Base-by-base conservation (phyloP, 495 filamentous ascomycete genomes). In the Bryoglossum gracile region DNA sequence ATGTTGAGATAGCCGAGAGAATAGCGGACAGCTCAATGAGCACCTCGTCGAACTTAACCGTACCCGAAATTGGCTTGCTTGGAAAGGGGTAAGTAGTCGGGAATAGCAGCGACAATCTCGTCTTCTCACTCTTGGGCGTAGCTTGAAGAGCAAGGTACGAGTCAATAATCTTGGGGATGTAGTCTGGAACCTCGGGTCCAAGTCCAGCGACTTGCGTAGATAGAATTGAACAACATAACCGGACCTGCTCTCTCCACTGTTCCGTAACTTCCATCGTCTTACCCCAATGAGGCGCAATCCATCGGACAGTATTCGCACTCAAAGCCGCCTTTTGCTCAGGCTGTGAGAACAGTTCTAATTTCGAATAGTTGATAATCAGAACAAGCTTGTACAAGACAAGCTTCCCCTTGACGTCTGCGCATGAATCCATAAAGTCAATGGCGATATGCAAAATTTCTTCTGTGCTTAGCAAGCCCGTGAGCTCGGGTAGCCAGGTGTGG, bases 221-320 rank as follows among this genome's bases (percentile, higher is more conserved):
- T 16, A 97, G 77, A 39, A 97, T 86, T 1, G 91, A 88, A 62
- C 87, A 92, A 61, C 87, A 91, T 17, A 98, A 70, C 4, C 92
- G 86, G 13, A 96, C 86, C 68, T 98, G 92, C 14, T 95, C 87
- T 51, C 81, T 85, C 76, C 87, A 99, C 60, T 94, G 89, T 9
- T 86, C 80, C 3, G 81, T 89, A 1, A 92, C 80, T 25, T 78
- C 70, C 1, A 76, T 71, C 5, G 74, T 78, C 43, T 77, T 77
- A 25, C 92, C 92, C 92, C 92, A 99, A 65, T 97, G 88, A 6
- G 91, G 91, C 2, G 82, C 84, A 56, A 99, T 76, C 92, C 92
- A 99, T 54, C 82, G 70, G 28, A 90, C 79, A 16, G 88, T 96
- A 58, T 89, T 92, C 32, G 82, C 77, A 48, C 84, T 82, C 43